phyloP scores from a whole-genome alignment of 2,329 filamentous ascomycete genomes.

The Talaromyces sp. region DNA sequence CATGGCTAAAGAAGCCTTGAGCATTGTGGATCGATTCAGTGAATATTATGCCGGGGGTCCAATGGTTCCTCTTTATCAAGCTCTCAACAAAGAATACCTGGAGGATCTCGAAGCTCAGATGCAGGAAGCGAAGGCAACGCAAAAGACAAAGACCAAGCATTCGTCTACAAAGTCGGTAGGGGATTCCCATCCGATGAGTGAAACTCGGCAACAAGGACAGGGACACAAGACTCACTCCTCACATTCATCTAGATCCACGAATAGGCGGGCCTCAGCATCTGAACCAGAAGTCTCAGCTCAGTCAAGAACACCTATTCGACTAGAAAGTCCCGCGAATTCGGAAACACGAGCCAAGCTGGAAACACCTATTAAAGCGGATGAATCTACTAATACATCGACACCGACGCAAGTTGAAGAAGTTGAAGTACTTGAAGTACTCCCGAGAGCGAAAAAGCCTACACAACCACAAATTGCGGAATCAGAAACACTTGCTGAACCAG shows the following conservation, averaged over 20 bases:
- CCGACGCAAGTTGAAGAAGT: neutral
- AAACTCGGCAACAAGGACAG: neutral
- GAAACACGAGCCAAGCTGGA: neutral
- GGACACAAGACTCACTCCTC: neutral
- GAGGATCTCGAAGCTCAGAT: slow-evolving; percentile 14
- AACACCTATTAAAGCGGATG: neutral
- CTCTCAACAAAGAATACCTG: slow-evolving; percentile 39
- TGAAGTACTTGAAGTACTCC: no score
- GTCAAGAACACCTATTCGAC: neutral
- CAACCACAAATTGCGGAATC: neutral
- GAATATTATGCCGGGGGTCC: slow-evolving; percentile 35
- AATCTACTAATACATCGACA: neutral
- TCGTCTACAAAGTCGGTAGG: neutral
- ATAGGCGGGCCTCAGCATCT: neutral
- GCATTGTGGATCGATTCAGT: slow-evolving; percentile 36
- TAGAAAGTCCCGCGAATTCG: neutral
- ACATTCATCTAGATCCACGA: neutral
- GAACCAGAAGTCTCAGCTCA: neutral
- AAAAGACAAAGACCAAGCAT: neutral
- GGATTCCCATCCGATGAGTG: neutral
- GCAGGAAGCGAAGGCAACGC: neutral
- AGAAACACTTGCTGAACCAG: neutral
- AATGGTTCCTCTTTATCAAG: slow-evolving; percentile 43
- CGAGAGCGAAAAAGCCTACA: neutral
- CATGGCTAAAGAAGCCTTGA: slow-evolving; percentile 27